These are phyloP conservation scores for Lachancea quebecensis DNA, from an alignment of 805 yeast genomes.

Conservation along the genomic window DNA sequence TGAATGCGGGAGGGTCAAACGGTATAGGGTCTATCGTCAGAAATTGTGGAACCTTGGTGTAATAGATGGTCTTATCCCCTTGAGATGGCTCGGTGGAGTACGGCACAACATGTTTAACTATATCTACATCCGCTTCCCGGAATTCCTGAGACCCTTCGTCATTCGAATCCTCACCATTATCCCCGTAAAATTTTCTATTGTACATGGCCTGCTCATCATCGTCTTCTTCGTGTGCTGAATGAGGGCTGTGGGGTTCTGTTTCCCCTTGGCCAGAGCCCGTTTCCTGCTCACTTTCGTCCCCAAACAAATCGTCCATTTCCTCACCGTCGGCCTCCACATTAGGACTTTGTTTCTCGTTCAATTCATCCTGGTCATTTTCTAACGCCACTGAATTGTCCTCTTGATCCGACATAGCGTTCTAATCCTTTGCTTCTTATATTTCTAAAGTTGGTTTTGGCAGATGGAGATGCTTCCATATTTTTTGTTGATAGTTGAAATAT, in stretches of 20 bases:
- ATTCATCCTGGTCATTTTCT: not conserved
- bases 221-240: constrained; percentile 22
- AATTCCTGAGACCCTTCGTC: constrained; percentile 31
- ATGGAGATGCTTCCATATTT: too few relatives aligned
- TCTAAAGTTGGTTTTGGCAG: too few relatives aligned
- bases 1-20: constrained; percentile 68
- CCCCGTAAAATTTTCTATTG: constrained; percentile 31
- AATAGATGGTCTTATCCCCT: constrained; percentile 32
- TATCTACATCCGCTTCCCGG: constrained; percentile 33
- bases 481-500: not conserved
- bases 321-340: constrained; percentile 26
- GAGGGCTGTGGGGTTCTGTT: constrained; percentile 1
- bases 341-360: constrained; percentile 8
- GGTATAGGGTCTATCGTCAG: constrained; percentile 78
- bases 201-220: constrained; percentile 33
- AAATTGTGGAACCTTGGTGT: constrained; percentile 74
- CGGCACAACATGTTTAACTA: constrained; percentile 40
- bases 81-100: constrained; percentile 37
- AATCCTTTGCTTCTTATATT: not conserved
- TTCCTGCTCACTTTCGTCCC: constrained; percentile 30
- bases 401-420: constrained; percentile 2
- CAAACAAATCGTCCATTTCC: constrained; percentile 39
- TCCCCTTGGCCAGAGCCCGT: constrained; percentile 26
- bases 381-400: constrained; percentile 5
- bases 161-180: constrained; percentile 23